These are phyloP conservation scores for Lathyrus oleraceus DNA, from an alignment of 306 rosid species.

Conservation along the genomic window DNA sequence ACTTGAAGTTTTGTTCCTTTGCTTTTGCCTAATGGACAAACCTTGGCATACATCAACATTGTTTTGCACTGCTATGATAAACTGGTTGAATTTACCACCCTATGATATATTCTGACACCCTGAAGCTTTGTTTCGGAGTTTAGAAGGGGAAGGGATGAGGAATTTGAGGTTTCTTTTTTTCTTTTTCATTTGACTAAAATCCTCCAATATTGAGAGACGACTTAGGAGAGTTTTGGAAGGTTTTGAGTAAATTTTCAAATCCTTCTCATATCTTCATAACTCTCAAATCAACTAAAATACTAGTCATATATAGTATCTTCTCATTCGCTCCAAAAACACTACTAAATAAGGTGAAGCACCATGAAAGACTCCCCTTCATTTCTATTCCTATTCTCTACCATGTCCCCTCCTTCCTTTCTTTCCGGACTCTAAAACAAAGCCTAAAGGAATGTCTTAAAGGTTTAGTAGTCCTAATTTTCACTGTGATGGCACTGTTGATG, in stretches of 20 bases:
- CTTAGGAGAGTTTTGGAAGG: background rate
- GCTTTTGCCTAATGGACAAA: constrained; percentile 13
- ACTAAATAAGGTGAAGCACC: background rate
- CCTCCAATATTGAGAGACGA: background rate
- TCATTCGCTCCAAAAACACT: background rate
- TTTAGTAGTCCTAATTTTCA: constrained; percentile 15
- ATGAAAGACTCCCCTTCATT: background rate
- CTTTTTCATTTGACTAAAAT: background rate
- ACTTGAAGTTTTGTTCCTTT: constrained; percentile 10
- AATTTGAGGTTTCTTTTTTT: background rate
- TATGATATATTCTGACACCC: background rate
- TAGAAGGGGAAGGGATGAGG: background rate
- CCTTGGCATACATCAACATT: constrained; percentile 14
- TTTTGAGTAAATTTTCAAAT: background rate
- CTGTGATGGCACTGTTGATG: constrained; percentile 7
- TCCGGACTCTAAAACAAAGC: background rate
- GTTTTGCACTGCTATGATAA: constrained; percentile 4
- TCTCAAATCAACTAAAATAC: background rate
- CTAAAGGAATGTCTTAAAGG: background rate
- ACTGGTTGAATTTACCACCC: constrained; percentile 27
- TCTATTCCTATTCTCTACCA: background rate
- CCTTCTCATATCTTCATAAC: background rate
- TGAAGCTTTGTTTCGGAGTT: background rate
- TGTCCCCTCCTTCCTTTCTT: background rate
- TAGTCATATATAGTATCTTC: background rate